A percentile compares a stretch with the other conserved stretches of the same genome.
phyloP scores from a whole-genome alignment of 1,284 basidiomycete species.

The Kwoniella shivajii region DNA sequence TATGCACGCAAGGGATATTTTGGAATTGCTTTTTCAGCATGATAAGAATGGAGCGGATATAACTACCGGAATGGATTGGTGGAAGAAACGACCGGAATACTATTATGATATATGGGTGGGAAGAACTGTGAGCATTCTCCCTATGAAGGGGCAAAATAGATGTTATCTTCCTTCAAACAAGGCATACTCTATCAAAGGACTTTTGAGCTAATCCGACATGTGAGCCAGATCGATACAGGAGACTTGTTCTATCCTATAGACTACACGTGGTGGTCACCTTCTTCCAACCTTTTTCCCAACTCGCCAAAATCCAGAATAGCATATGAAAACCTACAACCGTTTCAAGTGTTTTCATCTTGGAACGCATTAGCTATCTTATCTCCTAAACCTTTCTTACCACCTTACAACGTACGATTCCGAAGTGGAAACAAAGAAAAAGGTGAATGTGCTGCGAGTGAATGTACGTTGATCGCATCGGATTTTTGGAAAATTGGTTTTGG shows the following conservation, averaged over 20 bases:
- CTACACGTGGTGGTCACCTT: conserved; percentile 47
- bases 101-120: conserved; percentile 55
- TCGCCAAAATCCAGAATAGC: conserved; percentile 29
- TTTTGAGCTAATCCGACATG: background rate
- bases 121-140: conserved; percentile 38
- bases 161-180: background rate
- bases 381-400: conserved; percentile 43
- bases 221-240: conserved; percentile 48
- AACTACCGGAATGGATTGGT: conserved; percentile 54
- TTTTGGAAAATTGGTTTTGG: conserved; percentile 50
- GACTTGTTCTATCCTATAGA: conserved; percentile 55
- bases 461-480: conserved; percentile 48
- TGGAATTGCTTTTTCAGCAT: conserved; percentile 53
- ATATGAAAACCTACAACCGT: conserved; percentile 43
- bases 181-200: background rate
- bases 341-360: conserved; percentile 53
- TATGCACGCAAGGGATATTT: conserved; percentile 43
- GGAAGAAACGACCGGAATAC: conserved; percentile 45
- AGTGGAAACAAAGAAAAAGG: conserved; percentile 28
- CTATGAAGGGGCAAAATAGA: background rate
- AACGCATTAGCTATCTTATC: conserved; percentile 50
- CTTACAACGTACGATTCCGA: conserved; percentile 46
- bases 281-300: conserved; percentile 43
- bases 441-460: conserved; percentile 53
- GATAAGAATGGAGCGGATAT: conserved; percentile 36